phyloP scores from a whole-genome alignment of 2,329 filamentous ascomycete species.

The Penicillium sp. region DNA sequence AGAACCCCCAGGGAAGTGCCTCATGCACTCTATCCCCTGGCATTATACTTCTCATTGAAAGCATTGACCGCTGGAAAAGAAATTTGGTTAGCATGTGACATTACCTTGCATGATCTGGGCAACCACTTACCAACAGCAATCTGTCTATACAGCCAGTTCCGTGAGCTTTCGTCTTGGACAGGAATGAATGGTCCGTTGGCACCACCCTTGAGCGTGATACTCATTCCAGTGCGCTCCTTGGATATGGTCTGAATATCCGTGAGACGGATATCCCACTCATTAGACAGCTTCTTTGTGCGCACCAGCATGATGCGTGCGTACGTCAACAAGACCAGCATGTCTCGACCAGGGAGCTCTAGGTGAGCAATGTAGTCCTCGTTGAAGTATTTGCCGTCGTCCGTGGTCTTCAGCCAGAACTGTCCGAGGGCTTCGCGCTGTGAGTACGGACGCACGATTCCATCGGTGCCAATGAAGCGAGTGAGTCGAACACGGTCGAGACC shows the following conservation, averaged over 20 bases:
- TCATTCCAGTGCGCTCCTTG: slow-evolving; percentile 93
- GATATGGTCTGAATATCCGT: slow-evolving; percentile 96
- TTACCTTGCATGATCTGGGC: not conserved
- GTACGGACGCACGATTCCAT: slow-evolving; percentile 93
- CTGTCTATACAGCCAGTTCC: slow-evolving; percentile 66
- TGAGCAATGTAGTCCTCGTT: slow-evolving; percentile 97
- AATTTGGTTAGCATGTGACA: slow-evolving; percentile 11
- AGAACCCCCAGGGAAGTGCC: not conserved
- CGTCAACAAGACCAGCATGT: slow-evolving; percentile 86
- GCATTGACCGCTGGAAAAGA: slow-evolving; percentile 56
- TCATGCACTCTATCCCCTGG: slow-evolving; percentile 48
- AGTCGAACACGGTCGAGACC: slow-evolving; percentile 94
- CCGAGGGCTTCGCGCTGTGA: slow-evolving; percentile 91
- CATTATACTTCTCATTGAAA: slow-evolving; percentile 66
- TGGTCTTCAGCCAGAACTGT: slow-evolving; percentile 98
- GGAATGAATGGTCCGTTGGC: slow-evolving; percentile 94
- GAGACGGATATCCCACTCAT: slow-evolving; percentile 93
- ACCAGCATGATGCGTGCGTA: slow-evolving; percentile 87
- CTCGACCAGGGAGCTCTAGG: slow-evolving; percentile 82
- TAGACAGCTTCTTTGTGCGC: slow-evolving; percentile 76
- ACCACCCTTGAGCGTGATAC: slow-evolving; percentile 81
- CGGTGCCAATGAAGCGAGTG: slow-evolving; percentile 83
- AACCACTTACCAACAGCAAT: slow-evolving; percentile 55
- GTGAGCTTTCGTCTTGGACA: slow-evolving; percentile 76
- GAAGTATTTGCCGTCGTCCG: slow-evolving; percentile 97